These are phyloP conservation scores for Arthrinium phaeospermum DNA, from an alignment of 2,329 filamentous ascomycete genomes.

Conservation along the genomic window DNA sequence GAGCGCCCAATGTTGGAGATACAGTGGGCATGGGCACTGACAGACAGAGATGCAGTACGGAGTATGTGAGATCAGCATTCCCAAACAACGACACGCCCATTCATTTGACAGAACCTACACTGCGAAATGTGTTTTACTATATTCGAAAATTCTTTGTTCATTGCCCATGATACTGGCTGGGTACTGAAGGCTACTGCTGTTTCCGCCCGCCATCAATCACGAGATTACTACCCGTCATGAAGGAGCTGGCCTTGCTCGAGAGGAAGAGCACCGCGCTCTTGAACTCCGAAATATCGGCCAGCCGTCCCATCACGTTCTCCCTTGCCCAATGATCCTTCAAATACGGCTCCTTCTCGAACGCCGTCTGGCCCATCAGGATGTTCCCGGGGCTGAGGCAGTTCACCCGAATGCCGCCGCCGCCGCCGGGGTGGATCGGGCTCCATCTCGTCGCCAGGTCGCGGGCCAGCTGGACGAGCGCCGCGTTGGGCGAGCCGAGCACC, in stretches of 20 bases:
- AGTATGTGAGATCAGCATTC: not conserved
- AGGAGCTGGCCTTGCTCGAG: conserved; percentile 65
- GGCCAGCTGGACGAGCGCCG: conserved; percentile 66
- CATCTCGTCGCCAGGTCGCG: conserved; percentile 69
- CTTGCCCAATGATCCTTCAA: conserved; percentile 65
- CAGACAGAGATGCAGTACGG: not conserved
- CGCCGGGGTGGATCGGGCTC: conserved; percentile 51
- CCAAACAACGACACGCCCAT: not conserved
- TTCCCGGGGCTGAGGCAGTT: conserved; percentile 74
- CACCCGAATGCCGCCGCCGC: conserved; percentile 64
- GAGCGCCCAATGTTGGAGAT: not conserved
- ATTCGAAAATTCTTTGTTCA: not conserved
- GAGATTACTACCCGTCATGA: conserved; percentile 50
- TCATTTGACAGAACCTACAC: not conserved
- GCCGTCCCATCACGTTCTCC: conserved; percentile 74
- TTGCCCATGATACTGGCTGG: not conserved
- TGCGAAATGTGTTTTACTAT: not conserved
- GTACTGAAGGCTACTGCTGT: conserved; percentile 17
- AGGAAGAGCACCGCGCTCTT: conserved; percentile 66
- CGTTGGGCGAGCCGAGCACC: conserved; percentile 72
- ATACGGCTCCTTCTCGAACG: conserved; percentile 72
- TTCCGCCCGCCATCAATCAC: conserved; percentile 31
- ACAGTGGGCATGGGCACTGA: not conserved
- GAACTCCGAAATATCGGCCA: conserved; percentile 64
- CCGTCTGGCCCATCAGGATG: conserved; percentile 73